Conservation (phyloP, 192 early-diverging fungal genomes). For the Spizellomyces punctatus region DNA sequence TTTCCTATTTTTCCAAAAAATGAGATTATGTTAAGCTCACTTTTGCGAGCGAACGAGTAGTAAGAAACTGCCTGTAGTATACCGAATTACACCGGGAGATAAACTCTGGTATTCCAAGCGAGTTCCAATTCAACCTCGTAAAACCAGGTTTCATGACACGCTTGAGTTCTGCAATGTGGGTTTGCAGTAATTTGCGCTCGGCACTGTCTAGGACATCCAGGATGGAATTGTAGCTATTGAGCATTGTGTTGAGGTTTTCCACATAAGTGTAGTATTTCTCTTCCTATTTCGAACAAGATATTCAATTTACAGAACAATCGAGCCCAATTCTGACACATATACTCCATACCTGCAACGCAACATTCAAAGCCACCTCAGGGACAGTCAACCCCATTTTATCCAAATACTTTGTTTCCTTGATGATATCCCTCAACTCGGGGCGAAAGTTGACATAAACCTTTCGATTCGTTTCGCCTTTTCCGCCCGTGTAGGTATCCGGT, state of each 20-base stretch:
- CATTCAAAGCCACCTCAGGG: constrained; percentile 63
- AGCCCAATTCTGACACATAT: background rate
- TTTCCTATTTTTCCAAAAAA: constrained; percentile 40
- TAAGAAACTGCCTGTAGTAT: background rate
- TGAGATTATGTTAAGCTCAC: background rate
- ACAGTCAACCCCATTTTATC: constrained; percentile 60
- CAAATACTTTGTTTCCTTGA: constrained; percentile 68
- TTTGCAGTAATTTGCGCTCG: constrained; percentile 53
- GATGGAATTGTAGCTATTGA: constrained; percentile 49
- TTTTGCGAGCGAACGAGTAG: background rate
- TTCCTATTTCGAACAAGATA: too few relatives aligned
- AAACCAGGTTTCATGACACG: constrained; percentile 67
- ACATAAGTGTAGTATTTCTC: constrained; percentile 62
- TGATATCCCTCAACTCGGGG: constrained; percentile 58
- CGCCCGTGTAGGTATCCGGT: background rate
- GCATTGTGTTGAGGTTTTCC: constrained; percentile 59
- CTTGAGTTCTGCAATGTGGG: constrained; percentile 59
- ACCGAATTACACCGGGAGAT: constrained; percentile 58
- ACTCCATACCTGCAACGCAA: constrained; percentile 55
- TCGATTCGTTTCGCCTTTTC: constrained; percentile 29
- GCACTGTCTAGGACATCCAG: constrained; percentile 56
- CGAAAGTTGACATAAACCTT: constrained; percentile 57
- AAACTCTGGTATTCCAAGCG: constrained; percentile 64
- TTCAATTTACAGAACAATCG: background rate
- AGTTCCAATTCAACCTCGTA: constrained; percentile 66